Conservation (phyloP, 139 green algal species). For the Tetraselmis striata region DNA sequence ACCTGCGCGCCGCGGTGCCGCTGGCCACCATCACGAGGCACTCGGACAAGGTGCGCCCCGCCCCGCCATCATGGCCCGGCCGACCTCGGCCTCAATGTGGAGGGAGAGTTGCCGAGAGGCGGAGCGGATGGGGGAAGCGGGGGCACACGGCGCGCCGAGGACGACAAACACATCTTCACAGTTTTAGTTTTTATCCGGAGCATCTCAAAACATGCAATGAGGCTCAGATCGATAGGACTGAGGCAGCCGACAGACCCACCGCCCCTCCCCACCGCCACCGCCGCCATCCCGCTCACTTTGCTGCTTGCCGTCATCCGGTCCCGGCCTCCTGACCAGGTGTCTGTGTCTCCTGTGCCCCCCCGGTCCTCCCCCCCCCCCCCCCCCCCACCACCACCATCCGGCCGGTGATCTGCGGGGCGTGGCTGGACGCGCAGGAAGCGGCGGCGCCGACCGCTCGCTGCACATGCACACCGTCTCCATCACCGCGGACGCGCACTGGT, state of each 20-base stretch:
- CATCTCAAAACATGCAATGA: neutral
- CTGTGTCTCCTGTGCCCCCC: too few relatives aligned
- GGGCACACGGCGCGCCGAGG: neutral
- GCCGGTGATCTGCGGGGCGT: neutral
- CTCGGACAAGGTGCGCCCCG: slow-evolving; percentile 31
- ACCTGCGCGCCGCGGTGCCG: slow-evolving; percentile 41
- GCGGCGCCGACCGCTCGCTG: neutral
- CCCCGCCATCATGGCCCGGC: too few relatives aligned
- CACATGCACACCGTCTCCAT: neutral
- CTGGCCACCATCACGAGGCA: slow-evolving; percentile 51
- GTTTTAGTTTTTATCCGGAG: neutral
- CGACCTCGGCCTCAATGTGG: too few relatives aligned
- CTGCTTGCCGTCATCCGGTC: too few relatives aligned
- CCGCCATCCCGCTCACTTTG: too few relatives aligned
- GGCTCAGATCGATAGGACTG: neutral
- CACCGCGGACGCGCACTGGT: too few relatives aligned
- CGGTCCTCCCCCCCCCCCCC: too few relatives aligned
- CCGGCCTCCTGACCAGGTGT: too few relatives aligned
- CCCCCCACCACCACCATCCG: too few relatives aligned
- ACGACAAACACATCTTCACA: slow-evolving; percentile 1
- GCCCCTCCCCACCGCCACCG: too few relatives aligned
- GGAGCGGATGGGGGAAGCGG: too few relatives aligned
- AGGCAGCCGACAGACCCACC: too few relatives aligned
- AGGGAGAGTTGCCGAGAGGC: neutral
- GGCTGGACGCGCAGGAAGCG: neutral